phyloP scores from a whole-genome alignment of 1,284 basidiomycete genomes.

The Caloboletus firmus region DNA sequence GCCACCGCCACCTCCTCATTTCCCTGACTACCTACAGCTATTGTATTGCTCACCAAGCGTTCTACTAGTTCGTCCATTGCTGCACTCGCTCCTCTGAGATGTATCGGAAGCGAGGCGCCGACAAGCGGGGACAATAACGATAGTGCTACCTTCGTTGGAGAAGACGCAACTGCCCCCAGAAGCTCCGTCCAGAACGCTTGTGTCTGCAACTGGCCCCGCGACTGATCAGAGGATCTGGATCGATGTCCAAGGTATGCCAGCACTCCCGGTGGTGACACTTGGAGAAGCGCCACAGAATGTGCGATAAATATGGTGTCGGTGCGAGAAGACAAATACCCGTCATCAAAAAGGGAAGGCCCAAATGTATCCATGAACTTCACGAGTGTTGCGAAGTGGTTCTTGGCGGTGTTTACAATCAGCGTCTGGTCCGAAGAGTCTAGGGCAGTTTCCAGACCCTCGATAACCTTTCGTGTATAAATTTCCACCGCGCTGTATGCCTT shows the following conservation, averaged over 20 bases:
- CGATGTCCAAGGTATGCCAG: conserved; percentile 26
- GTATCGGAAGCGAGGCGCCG: conserved; percentile 16
- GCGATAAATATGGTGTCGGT: conserved; percentile 46
- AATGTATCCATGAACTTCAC: conserved; percentile 30
- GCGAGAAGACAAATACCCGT: conserved; percentile 38
- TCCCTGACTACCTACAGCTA: background rate
- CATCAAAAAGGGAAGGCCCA: conserved; percentile 39
- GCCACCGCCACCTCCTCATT: conserved; percentile 1
- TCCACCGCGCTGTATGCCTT: conserved; percentile 28
- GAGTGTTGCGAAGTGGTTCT: conserved; percentile 15
- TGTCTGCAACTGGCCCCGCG: conserved; percentile 7
- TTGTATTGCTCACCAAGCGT: conserved; percentile 11
- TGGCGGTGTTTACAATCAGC: background rate
- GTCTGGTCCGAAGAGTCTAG: conserved; percentile 11
- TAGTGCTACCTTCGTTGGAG: conserved; percentile 10
- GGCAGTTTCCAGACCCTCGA: conserved; percentile 32
- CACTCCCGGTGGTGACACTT: conserved; percentile 44
- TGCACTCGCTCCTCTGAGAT: conserved; percentile 21
- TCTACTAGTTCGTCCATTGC: conserved; percentile 26
- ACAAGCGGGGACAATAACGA: conserved; percentile 16
- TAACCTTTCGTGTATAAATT: conserved; percentile 31
- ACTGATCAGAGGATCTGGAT: conserved; percentile 8
- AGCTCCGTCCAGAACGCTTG: conserved; percentile 26
- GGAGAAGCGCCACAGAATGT: conserved; percentile 44
- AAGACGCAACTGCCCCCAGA: conserved; percentile 22